Evolutionary conservation across 495 filamentous ascomycete species (phyloP).

Genomic region (Penicillium turbatum): DNA sequence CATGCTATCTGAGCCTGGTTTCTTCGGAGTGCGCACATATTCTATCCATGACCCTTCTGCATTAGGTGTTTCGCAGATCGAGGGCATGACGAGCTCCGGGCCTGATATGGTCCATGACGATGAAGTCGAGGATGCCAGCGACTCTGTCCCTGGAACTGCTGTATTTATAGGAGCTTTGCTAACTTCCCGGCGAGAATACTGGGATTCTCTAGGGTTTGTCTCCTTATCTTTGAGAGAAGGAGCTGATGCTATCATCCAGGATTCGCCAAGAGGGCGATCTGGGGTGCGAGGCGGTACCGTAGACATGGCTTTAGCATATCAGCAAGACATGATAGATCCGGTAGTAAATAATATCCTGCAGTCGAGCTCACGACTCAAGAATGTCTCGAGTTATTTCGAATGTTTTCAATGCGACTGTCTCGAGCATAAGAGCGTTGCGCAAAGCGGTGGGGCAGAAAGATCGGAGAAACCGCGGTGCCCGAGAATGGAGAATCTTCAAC

Average conservation of each 20-base stretch:
- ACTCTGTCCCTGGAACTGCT: constrained; percentile 18
- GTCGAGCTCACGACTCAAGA: neutral
- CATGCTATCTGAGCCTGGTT: constrained; percentile 11
- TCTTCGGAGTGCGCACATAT: constrained; percentile 17
- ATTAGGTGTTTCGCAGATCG: constrained; percentile 36
- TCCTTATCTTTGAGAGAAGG: constrained; percentile 13
- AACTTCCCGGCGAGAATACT: constrained; percentile 6
- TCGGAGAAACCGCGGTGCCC: constrained; percentile 15
- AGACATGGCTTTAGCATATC: constrained; percentile 29
- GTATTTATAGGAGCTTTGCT: constrained; percentile 7
- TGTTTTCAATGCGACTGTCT: constrained; percentile 4
- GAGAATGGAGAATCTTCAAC: constrained; percentile 10
- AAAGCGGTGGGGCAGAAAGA: constrained; percentile 28
- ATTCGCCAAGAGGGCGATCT: constrained; percentile 34
- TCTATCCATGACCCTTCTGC: constrained; percentile 39
- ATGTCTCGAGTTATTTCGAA: neutral
- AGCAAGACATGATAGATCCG: neutral
- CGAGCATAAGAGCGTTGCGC: constrained; percentile 1
- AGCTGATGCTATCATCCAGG: constrained; percentile 37
- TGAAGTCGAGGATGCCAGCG: constrained; percentile 27
- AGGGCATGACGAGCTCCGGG: constrained; percentile 47
- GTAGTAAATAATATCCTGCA: no score
- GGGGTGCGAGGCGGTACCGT: constrained; percentile 16
- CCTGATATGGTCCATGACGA: constrained; percentile 31
- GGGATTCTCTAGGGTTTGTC: neutral